A percentile compares a stretch with the other conserved stretches of the same genome.
Evolutionary conservation across 169 alveolate genomes (phyloP).

Genomic region (Babesia microti): DNA sequence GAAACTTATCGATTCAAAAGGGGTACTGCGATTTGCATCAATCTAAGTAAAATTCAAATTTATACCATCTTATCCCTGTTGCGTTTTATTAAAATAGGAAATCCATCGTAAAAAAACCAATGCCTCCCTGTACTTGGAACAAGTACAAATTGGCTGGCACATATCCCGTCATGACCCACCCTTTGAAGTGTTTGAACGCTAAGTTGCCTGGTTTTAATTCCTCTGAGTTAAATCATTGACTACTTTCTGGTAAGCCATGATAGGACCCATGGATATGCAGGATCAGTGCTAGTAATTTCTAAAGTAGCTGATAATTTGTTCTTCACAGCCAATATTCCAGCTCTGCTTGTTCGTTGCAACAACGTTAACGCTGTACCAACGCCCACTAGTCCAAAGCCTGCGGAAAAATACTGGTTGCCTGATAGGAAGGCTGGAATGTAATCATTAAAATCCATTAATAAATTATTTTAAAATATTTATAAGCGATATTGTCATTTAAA

Average conservation of each 20-base stretch:
- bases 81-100: slow-evolving; percentile 14
- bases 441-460: slow-evolving; percentile 19
- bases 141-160: slow-evolving; percentile 9
- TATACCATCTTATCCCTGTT: slow-evolving; percentile 18
- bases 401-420: slow-evolving; percentile 34
- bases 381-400: slow-evolving; percentile 44
- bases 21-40: slow-evolving; percentile 14
- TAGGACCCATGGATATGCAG: slow-evolving; percentile 54
- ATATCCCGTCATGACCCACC: slow-evolving; percentile 17
- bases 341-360: slow-evolving; percentile 26
- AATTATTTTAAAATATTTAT: too few species aligned
- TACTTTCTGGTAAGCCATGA: slow-evolving; percentile 51
- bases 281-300: slow-evolving; percentile 56
- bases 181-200: slow-evolving; percentile 23
- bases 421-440: slow-evolving; percentile 31
- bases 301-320: slow-evolving; percentile 25
- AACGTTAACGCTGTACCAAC: slow-evolving; percentile 40
- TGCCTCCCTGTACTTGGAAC: slow-evolving; percentile 35
- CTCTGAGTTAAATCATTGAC: too few species aligned
- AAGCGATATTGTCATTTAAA: too few species aligned
- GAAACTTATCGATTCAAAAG: slow-evolving; percentile 27
- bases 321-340: slow-evolving; percentile 25
- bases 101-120: slow-evolving; percentile 16
- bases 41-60: too few species aligned
- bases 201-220: slow-evolving; percentile 38